These are phyloP conservation scores for Tephrocybe rancida DNA, from an alignment of 768 basidiomycete species.

Conservation along the genomic window DNA sequence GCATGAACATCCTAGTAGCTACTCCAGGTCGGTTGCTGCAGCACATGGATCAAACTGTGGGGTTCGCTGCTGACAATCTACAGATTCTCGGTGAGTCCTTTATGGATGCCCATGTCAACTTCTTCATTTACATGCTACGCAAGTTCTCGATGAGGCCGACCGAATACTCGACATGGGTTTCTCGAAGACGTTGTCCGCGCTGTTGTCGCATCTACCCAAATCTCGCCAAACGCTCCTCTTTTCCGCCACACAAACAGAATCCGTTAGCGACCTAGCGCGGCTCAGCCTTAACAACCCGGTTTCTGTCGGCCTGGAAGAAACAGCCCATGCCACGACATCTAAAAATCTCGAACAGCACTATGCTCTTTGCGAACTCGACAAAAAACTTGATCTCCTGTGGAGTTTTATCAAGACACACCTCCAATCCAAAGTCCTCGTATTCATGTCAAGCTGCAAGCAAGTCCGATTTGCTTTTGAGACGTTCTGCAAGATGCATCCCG, in stretches of 20 bases:
- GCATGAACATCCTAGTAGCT: constrained; percentile 99
- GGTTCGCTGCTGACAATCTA: constrained; percentile 90
- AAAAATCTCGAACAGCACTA: constrained; percentile 88
- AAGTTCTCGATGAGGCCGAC: constrained; percentile 96
- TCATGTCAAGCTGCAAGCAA: constrained; percentile 95
- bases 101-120: neutral
- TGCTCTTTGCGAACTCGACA: constrained; percentile 77
- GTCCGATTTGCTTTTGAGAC: constrained; percentile 96
- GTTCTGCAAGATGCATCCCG: constrained; percentile 95
- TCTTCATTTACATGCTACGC: constrained; percentile 4
- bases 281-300: constrained; percentile 85
- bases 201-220: constrained; percentile 89
- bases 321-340: constrained; percentile 62
- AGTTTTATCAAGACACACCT: constrained; percentile 94
- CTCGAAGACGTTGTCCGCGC: constrained; percentile 82
- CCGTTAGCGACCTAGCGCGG: constrained; percentile 85
- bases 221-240: constrained; percentile 94
- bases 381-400: constrained; percentile 91
- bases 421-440: constrained; percentile 89
- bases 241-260: constrained; percentile 95
- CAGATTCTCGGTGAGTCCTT: constrained; percentile 77
- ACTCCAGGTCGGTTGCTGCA: constrained; percentile 94
- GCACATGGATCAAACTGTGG: constrained; percentile 98
- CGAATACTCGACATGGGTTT: constrained; percentile 98
- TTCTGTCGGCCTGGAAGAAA: constrained; percentile 64